These are phyloP conservation scores for Synchytrium microbalum DNA, from an alignment of 371 early-diverging fungal genomes.

Conservation along the genomic window DNA sequence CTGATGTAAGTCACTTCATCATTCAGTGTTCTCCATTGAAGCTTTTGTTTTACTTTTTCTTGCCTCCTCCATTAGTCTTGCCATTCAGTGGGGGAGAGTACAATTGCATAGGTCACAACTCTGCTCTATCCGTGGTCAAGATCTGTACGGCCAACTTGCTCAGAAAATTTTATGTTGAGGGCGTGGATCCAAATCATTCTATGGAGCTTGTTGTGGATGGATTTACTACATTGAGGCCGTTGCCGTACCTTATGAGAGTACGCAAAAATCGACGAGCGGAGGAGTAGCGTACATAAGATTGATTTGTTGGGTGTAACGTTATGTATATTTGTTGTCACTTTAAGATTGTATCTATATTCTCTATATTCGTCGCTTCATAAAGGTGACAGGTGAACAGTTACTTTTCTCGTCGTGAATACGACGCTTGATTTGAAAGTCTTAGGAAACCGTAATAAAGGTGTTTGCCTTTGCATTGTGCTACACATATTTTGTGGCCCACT, in stretches of 20 bases:
- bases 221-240: not conserved
- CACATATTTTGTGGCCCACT: too few species aligned
- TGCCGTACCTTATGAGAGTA: not conserved
- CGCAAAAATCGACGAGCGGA: not conserved
- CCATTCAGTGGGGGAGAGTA: not conserved
- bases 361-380: too few species aligned
- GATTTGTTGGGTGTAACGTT: too few species aligned
- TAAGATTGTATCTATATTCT: too few species aligned
- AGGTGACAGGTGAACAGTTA: too few species aligned
- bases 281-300: too few species aligned
- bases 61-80: not conserved
- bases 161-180: not conserved
- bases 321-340: too few species aligned
- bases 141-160: not conserved
- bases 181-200: not conserved
- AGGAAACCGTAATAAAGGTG: too few species aligned
- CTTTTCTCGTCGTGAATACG: too few species aligned
- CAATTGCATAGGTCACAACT: not conserved
- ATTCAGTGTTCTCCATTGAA: not conserved
- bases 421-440: too few species aligned
- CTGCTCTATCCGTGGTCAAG: not conserved
- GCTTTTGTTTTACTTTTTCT: not conserved
- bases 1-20: not conserved
- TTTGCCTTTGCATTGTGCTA: too few species aligned
- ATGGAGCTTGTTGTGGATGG: not conserved